These are phyloP conservation scores for Talaromyces borbonicus DNA, from an alignment of 495 filamentous ascomycete genomes.

Conservation along the genomic window DNA sequence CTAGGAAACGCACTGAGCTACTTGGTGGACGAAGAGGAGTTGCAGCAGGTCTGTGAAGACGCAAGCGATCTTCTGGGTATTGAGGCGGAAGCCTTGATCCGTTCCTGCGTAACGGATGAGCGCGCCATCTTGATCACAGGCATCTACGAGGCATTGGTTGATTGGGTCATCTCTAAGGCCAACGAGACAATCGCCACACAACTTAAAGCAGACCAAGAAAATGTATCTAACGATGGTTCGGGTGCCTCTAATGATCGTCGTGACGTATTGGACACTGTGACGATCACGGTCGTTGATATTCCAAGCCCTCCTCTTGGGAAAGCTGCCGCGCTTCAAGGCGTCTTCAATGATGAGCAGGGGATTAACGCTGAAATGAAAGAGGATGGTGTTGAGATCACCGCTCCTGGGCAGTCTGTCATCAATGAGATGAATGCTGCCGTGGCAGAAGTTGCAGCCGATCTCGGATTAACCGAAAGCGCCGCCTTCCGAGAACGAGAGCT, in stretches of 20 bases:
- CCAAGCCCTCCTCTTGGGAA: conserved; percentile 72
- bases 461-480: conserved; percentile 62
- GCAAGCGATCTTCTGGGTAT: conserved; percentile 77
- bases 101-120: conserved; percentile 72
- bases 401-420: conserved; percentile 65
- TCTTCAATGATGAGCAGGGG: conserved; percentile 86
- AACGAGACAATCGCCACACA: conserved; percentile 81
- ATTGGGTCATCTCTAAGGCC: conserved; percentile 83
- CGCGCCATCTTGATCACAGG: conserved; percentile 72
- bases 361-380: conserved; percentile 97
- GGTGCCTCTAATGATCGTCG: conserved; percentile 54
- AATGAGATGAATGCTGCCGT: conserved; percentile 79
- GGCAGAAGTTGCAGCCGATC: conserved; percentile 65
- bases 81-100: conserved; percentile 72
- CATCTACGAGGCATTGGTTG: conserved; percentile 88
- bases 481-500: conserved; percentile 62
- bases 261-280: conserved; percentile 71
- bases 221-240: conserved; percentile 46
- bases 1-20: conserved; percentile 84
- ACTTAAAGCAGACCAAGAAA: conserved; percentile 56
- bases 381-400: conserved; percentile 67
- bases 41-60: conserved; percentile 85
- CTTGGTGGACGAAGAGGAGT: conserved; percentile 71
- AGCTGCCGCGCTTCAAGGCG: conserved; percentile 71
- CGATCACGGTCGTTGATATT: conserved; percentile 79